Evolutionary conservation across 176 grass and related monocot species (phyloP).

Genomic region (Phyllostachys edulis): DNA sequence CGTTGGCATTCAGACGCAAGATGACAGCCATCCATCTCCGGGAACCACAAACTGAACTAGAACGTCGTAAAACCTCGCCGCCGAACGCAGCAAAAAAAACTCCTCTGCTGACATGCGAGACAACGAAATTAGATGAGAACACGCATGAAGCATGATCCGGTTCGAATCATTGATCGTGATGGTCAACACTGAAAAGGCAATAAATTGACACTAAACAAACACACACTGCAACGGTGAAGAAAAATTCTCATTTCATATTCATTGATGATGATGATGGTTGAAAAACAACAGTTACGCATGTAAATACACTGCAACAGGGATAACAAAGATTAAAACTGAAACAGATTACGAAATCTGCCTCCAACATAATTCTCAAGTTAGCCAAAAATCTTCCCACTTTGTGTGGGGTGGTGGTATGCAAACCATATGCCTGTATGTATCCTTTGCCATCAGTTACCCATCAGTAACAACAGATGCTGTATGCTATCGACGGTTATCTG

Average conservation of each 20-base stretch:
- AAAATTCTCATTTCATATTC: slow-evolving; percentile 7
- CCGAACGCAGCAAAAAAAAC: too few species aligned
- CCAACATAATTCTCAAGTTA: slow-evolving; percentile 4
- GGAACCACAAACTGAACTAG: too few species aligned
- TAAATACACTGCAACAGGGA: not conserved
- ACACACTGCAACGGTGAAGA: not conserved
- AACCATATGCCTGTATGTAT: slow-evolving; percentile 23
- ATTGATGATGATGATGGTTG: not conserved
- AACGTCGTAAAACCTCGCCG: too few species aligned
- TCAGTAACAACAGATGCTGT: slow-evolving; percentile 24
- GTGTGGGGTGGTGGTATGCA: not conserved
- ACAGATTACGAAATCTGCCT: not conserved
- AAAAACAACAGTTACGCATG: slow-evolving; percentile 8
- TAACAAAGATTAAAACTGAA: not conserved
- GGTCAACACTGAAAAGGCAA: not conserved
- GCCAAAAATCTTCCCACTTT: slow-evolving; percentile 10
- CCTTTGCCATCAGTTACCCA: slow-evolving; percentile 12
- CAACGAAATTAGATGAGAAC: too few species aligned
- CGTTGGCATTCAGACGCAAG: too few species aligned
- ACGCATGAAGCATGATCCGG: not conserved
- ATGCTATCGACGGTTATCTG: slow-evolving; percentile 27
- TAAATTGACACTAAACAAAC: not conserved
- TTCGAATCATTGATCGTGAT: not conserved
- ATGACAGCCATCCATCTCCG: too few species aligned
- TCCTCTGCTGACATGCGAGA: too few species aligned